Percentiles rank a stretch among this genome's conserved stretches.
These are phyloP conservation scores for Conticribra guillardii DNA, from an alignment of 108 stramenopile species.

Conservation along the genomic window DNA sequence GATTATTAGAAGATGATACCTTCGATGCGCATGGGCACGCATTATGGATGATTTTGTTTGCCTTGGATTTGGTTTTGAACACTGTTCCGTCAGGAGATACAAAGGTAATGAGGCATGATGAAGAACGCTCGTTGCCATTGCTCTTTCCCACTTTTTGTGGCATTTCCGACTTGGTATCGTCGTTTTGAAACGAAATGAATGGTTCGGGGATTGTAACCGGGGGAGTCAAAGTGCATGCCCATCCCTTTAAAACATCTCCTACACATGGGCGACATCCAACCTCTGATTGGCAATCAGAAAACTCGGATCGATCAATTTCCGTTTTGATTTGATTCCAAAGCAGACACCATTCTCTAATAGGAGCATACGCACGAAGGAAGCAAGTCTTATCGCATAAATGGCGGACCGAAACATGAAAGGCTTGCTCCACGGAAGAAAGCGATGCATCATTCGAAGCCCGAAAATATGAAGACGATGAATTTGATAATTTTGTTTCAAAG, in stretches of 20 bases:
- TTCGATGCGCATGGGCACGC: conserved; percentile 10
- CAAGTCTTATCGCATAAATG: conserved; percentile 48
- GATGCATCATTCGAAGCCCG: neutral
- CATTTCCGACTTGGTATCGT: too few relatives aligned
- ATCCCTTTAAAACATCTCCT: neutral
- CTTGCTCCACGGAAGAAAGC: conserved; percentile 12
- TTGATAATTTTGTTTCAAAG: conserved; percentile 11
- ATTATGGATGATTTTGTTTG: conserved; percentile 14
- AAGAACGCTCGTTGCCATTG: too few relatives aligned
- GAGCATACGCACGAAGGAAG: conserved; percentile 51
- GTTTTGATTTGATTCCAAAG: conserved; percentile 31
- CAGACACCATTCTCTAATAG: conserved; percentile 43
- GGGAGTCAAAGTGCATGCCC: neutral
- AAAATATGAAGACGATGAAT: neutral
- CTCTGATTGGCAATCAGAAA: neutral
- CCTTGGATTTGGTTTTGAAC: conserved; percentile 21
- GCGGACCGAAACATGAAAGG: conserved; percentile 34
- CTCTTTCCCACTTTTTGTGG: too few relatives aligned
- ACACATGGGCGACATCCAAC: neutral
- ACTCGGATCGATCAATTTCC: too few relatives aligned
- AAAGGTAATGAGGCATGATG: conserved; percentile 6
- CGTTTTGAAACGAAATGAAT: neutral
- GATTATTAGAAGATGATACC: neutral
- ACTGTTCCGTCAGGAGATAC: conserved; percentile 28
- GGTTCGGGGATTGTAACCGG: neutral